A percentile compares a stretch with the other conserved stretches of the same genome.
phyloP scores from a whole-genome alignment of 2,329 filamentous ascomycete species.

The Exophiala calicioides region DNA sequence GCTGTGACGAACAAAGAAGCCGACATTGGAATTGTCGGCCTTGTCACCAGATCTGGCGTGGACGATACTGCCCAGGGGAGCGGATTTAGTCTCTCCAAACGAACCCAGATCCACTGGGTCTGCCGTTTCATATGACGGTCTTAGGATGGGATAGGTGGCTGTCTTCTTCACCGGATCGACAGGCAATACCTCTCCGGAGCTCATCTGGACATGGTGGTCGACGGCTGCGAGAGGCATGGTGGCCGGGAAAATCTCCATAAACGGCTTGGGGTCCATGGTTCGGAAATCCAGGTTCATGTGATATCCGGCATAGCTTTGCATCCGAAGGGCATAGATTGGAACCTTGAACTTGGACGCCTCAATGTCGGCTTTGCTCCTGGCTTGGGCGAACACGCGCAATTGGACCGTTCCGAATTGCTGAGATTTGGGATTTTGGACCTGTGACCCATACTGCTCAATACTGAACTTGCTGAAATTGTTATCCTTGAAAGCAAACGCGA shows the following conservation, averaged over 20 bases:
- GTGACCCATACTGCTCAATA: conserved; percentile 34
- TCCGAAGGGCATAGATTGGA: not conserved
- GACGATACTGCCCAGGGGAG: conserved; percentile 39
- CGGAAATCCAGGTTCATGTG: conserved; percentile 46
- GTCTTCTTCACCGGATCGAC: conserved; percentile 23
- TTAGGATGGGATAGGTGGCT: too few relatives aligned
- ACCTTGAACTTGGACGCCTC: not conserved
- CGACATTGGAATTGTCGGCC: conserved; percentile 48
- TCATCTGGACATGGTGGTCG: not conserved
- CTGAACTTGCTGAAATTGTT: conserved; percentile 39
- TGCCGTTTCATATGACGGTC: conserved; percentile 30
- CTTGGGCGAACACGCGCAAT: conserved; percentile 47
- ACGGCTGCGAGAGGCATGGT: conserved; percentile 29
- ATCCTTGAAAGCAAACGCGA: conserved; percentile 49
- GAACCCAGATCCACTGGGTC: conserved; percentile 17
- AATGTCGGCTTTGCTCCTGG: conserved; percentile 27
- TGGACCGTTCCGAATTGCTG: conserved; percentile 47
- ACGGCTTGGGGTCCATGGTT: conserved; percentile 41
- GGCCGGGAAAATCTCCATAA: conserved; percentile 45
- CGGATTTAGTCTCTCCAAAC: conserved; percentile 32
- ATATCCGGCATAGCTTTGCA: conserved; percentile 43
- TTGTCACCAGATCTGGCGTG: conserved; percentile 48
- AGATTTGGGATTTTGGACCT: conserved; percentile 39
- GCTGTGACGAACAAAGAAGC: conserved; percentile 45
- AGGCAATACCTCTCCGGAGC: conserved; percentile 14